Evolutionary conservation across 371 early-diverging fungal species (phyloP), one percentile per base, ranked within the genome.

Genomic region (Amoeboaphelidium protococcarum): DNA sequence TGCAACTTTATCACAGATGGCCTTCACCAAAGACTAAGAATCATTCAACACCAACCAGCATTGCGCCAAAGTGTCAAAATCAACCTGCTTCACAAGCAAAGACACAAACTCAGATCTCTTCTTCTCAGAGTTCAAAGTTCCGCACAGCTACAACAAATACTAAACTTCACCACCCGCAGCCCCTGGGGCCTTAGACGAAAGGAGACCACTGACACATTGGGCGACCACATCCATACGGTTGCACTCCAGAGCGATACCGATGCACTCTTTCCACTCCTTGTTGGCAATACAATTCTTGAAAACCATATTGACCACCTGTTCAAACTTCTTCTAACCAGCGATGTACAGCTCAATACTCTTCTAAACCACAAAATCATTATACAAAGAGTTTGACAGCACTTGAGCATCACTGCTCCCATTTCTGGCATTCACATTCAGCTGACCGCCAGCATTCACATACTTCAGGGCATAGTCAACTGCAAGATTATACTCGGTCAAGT

Each of bases 231-330:
- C 94, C 47, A 90, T 59, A 37, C 92, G 74, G 55, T 74, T 71
- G 10, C 87, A 61, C 64, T 95, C 95, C 23, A 95, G 63, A 0
- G 92, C 85, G 59, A 95, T 82, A 26, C 95, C 95, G 50, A 95
- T 76, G 16, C 82, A 82, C 70, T 73, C 22, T 25, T 19, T 24
- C 27, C 2, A 48, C 23, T 12, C 13, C 31, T 25, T 23, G n/a
- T 2, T 26, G 22, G 19, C 2, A n/a, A 21, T 19, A 44, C 1
- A 41, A 41, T 25, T n/a, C n/a, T n/a, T n/a, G n/a, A n/a, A n/a
- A n/a, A n/a, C n/a, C n/a, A n/a, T n/a, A n/a, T n/a, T n/a, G n/a
- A n/a, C n/a, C n/a, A n/a, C n/a, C n/a, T n/a, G n/a, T n/a, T n/a
- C n/a, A n/a, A n/a, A n/a, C n/a, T n/a, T n/a, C n/a, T n/a, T n/a